Percentiles rank a stretch among this genome's conserved stretches.
Conservation (phyloP, 164 flowering plant species). For the Chloranthus sessilifolius region DNA sequence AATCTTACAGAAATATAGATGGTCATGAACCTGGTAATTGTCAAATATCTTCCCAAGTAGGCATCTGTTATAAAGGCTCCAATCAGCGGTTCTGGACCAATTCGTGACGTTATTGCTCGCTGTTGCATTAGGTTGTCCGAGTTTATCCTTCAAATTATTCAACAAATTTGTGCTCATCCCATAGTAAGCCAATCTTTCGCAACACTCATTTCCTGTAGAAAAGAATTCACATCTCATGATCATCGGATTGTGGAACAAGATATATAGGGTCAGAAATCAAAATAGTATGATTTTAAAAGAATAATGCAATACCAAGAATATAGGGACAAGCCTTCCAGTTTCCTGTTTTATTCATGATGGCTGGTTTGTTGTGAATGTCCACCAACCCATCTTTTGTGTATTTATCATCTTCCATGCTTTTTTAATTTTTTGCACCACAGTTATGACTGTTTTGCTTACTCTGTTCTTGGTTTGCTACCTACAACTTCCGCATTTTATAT, state of each 20-base stretch:
- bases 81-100: conserved; percentile 43
- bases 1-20: conserved; percentile 46
- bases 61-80: conserved; percentile 48
- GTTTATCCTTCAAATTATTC: conserved; percentile 21
- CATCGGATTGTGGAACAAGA: neutral
- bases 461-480: neutral
- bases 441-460: neutral
- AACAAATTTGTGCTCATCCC: conserved; percentile 47
- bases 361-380: conserved; percentile 26
- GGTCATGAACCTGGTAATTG: conserved; percentile 31
- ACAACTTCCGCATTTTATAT: neutral
- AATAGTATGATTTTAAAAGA: neutral
- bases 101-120: conserved; percentile 34
- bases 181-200: conserved; percentile 43
- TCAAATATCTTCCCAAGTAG: conserved; percentile 40
- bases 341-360: conserved; percentile 31
- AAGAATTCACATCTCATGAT: conserved; percentile 18
- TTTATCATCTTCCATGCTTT: conserved; percentile 20
- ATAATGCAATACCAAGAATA: conserved; percentile 39
- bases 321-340: conserved; percentile 54
- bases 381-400: conserved; percentile 39
- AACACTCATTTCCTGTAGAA: conserved; percentile 37
- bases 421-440: neutral
- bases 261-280: neutral
- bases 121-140: conserved; percentile 24